A percentile compares a stretch with the other conserved stretches of the same genome.
phyloP scores from a whole-genome alignment of 345 rosid species.

The Aurinia saxatilis region DNA sequence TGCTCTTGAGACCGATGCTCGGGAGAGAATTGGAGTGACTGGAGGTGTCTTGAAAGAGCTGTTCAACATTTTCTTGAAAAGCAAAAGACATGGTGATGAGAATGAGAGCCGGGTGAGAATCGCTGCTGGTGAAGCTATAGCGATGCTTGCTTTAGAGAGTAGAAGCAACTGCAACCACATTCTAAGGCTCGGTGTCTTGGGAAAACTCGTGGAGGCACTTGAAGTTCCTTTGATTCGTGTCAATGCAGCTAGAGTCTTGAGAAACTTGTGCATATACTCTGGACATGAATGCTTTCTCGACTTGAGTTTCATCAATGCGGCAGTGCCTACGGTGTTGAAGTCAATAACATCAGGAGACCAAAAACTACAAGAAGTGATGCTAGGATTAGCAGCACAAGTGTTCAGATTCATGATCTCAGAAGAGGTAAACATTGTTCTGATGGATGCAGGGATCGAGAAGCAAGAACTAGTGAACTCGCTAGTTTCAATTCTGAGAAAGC shows the following conservation, averaged over 20 bases:
- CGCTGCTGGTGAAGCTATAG: slow-evolving; percentile 85
- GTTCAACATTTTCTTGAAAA: slow-evolving; percentile 58
- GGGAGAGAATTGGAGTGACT: slow-evolving; percentile 73
- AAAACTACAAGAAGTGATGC: slow-evolving; percentile 84
- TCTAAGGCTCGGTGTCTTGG: slow-evolving; percentile 43
- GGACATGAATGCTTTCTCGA: slow-evolving; percentile 43
- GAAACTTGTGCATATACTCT: slow-evolving; percentile 54
- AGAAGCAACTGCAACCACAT: slow-evolving; percentile 56
- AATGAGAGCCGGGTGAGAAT: slow-evolving; percentile 36
- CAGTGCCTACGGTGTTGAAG: slow-evolving; percentile 65
- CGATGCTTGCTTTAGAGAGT: slow-evolving; percentile 78
- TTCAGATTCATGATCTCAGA: slow-evolving; percentile 51
- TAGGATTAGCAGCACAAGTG: slow-evolving; percentile 54
- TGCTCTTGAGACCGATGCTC: slow-evolving; percentile 64
- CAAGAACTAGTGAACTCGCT: slow-evolving; percentile 41
- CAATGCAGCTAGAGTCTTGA: slow-evolving; percentile 71
- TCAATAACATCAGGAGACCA: slow-evolving; percentile 48
- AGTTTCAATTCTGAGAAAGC: slow-evolving; percentile 44
- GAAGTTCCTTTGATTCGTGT: slow-evolving; percentile 45
- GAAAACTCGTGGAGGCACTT: slow-evolving; percentile 48
- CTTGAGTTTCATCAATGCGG: slow-evolving; percentile 38
- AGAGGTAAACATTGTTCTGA: slow-evolving; percentile 41
- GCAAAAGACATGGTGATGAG: slow-evolving; percentile 26
- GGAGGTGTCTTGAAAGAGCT: slow-evolving; percentile 83
- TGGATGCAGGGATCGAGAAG: slow-evolving; percentile 40